Percentiles rank a stretch among this genome's conserved stretches.
phyloP scores from a whole-genome alignment of 75 land plant genomes.

The Azolla pinnata region DNA sequence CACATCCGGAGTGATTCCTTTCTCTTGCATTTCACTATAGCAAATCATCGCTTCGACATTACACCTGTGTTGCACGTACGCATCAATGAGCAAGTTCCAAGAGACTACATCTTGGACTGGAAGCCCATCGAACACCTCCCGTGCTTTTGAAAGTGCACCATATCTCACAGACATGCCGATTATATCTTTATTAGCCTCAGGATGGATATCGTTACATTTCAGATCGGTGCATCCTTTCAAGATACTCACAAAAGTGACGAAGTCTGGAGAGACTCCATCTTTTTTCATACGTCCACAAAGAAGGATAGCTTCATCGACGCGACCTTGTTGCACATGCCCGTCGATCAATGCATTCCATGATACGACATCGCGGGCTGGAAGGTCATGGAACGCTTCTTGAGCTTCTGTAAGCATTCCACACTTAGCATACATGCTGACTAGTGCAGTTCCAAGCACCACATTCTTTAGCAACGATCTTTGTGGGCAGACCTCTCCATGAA shows the following conservation, averaged over 20 bases:
- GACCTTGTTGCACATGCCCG: conserved; percentile 23
- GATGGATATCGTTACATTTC: conserved; percentile 31
- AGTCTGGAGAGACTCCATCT: conserved; percentile 26
- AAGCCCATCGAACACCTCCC: conserved; percentile 36
- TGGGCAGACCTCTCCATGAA: too few relatives aligned
- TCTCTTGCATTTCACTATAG: conserved; percentile 24
- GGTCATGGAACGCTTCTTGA: conserved; percentile 22
- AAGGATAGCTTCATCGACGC: conserved; percentile 25
- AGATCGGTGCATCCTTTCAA: conserved; percentile 38
- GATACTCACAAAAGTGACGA: conserved; percentile 36
- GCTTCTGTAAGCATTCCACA: conserved; percentile 33
- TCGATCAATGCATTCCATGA: conserved; percentile 58
- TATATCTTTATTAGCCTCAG: conserved; percentile 33
- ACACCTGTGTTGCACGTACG: conserved; percentile 27
- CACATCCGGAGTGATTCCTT: conserved; percentile 25
- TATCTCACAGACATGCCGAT: too few relatives aligned
- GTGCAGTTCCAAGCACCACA: too few relatives aligned
- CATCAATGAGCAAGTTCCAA: conserved; percentile 46
- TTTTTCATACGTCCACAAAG: conserved; percentile 36
- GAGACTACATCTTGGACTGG: conserved; percentile 36
- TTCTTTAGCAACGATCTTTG: too few relatives aligned
- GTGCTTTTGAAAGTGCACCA: conserved; percentile 29
- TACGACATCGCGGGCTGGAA: conserved; percentile 33
- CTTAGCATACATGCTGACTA: conserved; percentile 37
- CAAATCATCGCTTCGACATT: conserved; percentile 32